These are phyloP conservation scores for Neonectria punicea DNA, from an alignment of 2,329 filamentous ascomycete genomes.

Conservation along the genomic window DNA sequence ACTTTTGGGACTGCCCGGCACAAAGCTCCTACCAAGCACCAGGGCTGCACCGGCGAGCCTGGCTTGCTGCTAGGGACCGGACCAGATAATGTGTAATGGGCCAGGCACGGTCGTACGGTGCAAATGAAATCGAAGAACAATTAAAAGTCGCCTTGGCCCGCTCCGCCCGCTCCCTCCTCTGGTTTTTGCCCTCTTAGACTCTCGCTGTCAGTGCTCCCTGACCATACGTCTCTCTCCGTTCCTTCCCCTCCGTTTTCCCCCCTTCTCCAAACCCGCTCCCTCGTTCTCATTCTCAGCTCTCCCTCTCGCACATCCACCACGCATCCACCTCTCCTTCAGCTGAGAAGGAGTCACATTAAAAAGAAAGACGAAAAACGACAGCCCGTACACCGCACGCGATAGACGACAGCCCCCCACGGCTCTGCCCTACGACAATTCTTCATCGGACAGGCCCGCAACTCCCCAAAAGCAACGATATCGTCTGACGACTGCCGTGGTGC, in stretches of 20 bases:
- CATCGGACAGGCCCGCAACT: slow-evolving; percentile 33
- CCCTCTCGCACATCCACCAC: slow-evolving; percentile 16
- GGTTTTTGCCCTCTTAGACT: slow-evolving; percentile 25
- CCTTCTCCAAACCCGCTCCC: slow-evolving; percentile 7
- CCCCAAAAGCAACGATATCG: slow-evolving; percentile 41
- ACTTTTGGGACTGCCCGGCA: slow-evolving; percentile 1
- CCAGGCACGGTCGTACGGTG: slow-evolving; percentile 42
- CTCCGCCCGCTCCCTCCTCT: slow-evolving; percentile 33
- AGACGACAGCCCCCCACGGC: slow-evolving; percentile 17
- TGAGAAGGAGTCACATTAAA: slow-evolving; percentile 3
- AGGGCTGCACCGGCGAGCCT: slow-evolving; percentile 33
- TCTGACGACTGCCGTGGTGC: slow-evolving; percentile 35
- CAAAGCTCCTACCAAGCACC: slow-evolving; percentile 37
- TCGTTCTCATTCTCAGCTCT: slow-evolving; percentile 6
- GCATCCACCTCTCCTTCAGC: slow-evolving; percentile 18
- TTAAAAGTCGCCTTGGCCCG: slow-evolving; percentile 38
- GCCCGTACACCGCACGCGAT: slow-evolving; percentile 17
- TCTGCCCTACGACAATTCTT: slow-evolving; percentile 29
- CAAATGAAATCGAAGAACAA: slow-evolving; percentile 41
- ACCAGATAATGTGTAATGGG: slow-evolving; percentile 24
- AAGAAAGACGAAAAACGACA: slow-evolving; percentile 26
- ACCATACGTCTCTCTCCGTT: slow-evolving; percentile 20
- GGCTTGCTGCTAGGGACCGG: slow-evolving; percentile 32
- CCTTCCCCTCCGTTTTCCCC: slow-evolving; percentile 11
- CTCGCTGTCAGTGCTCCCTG: slow-evolving; percentile 2